Evolutionary conservation across 1,284 basidiomycete genomes (phyloP), one percentile per base, ranked within the genome.

Genomic region (Ustilago lituana): DNA sequence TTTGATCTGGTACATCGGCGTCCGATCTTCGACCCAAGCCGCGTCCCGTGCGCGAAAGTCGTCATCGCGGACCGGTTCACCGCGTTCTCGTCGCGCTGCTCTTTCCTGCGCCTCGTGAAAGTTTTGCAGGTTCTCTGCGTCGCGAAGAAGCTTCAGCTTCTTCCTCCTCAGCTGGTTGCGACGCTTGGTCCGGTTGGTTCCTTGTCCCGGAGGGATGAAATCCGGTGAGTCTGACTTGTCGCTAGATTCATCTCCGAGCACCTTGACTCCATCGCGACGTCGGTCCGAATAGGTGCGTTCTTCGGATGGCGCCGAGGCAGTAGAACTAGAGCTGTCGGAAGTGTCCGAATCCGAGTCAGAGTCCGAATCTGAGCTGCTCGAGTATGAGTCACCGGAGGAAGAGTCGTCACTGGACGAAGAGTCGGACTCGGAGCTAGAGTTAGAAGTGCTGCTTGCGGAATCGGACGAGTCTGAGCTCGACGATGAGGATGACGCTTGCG

Each of bases 101-200:
- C 60, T 47, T 12, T 35, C n/a, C 3, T 20, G 19, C 3, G 60
- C 60, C 10, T 38, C 2, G 15, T 38, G 8, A n/a, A 63, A 63
- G 7, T 4, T 11, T 2, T 22, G 4, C 8, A 44, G 5, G n/a
- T 52, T 57, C 12, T 53, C 54, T 0, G 55, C 40, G 6, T 65
- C 31, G 12, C 62, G 55, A 4, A 29, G 2, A 0, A 50, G 24
- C 11, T 44, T 33, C 3, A 48, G 36, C 19, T 64, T 65, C 12
- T 57, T 48, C 2, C 72, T 46, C 8, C 72, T 46, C 33, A 67
- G 60, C n/a, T 59, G 53, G 33, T 76, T 76, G 35, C 70, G 60
- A 10, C 65, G 63, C n/a, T 52, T 53, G 17, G 74, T 76, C 9
- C 68, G 65, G 12, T 32, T 40, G 2, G 54, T 69, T n/a, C 74